These are phyloP conservation scores for Aureobasidium sp. DNA, from an alignment of 2,329 filamentous ascomycete genomes.

Conservation along the genomic window DNA sequence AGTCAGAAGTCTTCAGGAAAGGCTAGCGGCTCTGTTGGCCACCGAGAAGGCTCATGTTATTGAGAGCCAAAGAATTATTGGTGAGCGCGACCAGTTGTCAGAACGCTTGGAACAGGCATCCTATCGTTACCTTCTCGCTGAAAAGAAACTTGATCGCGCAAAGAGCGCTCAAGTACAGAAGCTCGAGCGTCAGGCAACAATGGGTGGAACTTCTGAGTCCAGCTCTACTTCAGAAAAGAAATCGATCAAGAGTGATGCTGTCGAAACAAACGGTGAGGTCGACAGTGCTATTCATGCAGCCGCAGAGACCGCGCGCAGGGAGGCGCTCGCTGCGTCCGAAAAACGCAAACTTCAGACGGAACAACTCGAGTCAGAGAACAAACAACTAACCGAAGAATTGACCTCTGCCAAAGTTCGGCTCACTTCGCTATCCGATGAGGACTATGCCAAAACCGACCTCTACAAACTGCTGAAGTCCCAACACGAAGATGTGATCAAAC, in stretches of 20 bases:
- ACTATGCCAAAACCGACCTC: conserved; percentile 83
- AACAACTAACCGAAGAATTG: conserved; percentile 67
- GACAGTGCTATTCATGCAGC: conserved; percentile 53
- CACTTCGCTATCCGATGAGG: conserved; percentile 75
- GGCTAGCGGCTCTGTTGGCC: conserved; percentile 66
- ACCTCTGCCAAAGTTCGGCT: conserved; percentile 60
- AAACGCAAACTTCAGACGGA: conserved; percentile 89
- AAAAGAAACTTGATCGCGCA: conserved; percentile 84
- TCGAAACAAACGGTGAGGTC: conserved; percentile 41
- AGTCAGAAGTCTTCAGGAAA: conserved; percentile 61
- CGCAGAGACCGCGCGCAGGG: conserved; percentile 66
- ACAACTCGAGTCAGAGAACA: conserved; percentile 66
- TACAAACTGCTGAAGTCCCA: conserved; percentile 88
- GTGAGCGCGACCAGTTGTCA: conserved; percentile 76
- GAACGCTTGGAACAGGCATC: conserved; percentile 84
- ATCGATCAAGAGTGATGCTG: conserved; percentile 32
- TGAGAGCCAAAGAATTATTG: conserved; percentile 64
- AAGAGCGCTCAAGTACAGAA: conserved; percentile 87
- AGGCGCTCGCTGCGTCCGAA: conserved; percentile 63
- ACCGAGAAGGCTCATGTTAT: conserved; percentile 72
- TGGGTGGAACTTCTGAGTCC: conserved; percentile 47
- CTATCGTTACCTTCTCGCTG: conserved; percentile 85
- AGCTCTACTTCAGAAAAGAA: conserved; percentile 31
- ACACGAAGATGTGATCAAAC: conserved; percentile 85
- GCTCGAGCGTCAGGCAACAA: conserved; percentile 78